Conservation (phyloP, 2,329 filamentous ascomycete genomes). For the Phialophora macrospora region DNA sequence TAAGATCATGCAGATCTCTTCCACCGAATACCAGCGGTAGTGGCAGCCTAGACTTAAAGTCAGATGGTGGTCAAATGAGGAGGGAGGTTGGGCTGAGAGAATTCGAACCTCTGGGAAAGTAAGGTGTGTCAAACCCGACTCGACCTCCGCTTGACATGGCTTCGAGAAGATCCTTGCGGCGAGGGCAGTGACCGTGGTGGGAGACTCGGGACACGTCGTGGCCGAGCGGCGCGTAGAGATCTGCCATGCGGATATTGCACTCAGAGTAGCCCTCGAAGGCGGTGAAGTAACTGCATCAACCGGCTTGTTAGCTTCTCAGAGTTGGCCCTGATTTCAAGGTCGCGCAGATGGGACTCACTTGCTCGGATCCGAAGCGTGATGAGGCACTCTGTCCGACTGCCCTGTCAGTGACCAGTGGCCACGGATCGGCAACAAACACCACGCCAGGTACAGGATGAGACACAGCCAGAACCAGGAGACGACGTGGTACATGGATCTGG, state of each 20-base stretch:
- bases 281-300: constrained; percentile 43
- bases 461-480: constrained; percentile 23
- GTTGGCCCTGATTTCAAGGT: neutral
- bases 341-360: constrained; percentile 24
- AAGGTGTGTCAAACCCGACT: constrained; percentile 50
- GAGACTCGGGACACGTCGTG: constrained; percentile 29
- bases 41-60: constrained; percentile 43
- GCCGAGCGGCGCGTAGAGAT: constrained; percentile 44
- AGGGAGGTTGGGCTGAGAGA: neutral
- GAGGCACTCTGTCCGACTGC: constrained; percentile 24
- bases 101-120: constrained; percentile 45
- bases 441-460: constrained; percentile 28
- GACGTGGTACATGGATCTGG: constrained; percentile 28
- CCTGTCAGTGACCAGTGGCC: constrained; percentile 17
- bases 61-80: neutral
- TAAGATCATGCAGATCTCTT: constrained; percentile 53
- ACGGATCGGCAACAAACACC: constrained; percentile 28
- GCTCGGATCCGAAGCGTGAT: constrained; percentile 21
- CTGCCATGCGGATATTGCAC: constrained; percentile 45
- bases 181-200: constrained; percentile 43
- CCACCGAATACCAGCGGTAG: constrained; percentile 51
- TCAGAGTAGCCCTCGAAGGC: constrained; percentile 46
- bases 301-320: neutral
- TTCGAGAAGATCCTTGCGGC: constrained; percentile 45
- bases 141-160: constrained; percentile 51